These are phyloP conservation scores for Leishmania major DNA, from an alignment of 208 protist genomes.

Conservation along the genomic window DNA sequence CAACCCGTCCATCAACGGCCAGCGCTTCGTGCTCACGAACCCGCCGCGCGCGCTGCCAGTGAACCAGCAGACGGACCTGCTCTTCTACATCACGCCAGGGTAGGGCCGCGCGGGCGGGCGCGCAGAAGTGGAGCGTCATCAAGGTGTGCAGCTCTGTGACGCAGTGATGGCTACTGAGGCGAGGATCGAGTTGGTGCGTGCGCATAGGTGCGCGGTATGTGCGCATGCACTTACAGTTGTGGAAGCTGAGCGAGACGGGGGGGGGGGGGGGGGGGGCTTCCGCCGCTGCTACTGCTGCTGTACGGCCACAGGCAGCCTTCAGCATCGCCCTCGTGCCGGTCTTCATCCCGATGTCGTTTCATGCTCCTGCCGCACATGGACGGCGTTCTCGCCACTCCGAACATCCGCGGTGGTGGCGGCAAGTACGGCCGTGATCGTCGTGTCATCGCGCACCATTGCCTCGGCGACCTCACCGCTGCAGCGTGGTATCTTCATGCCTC, in stretches of 20 bases:
- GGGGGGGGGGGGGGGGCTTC: too few relatives aligned
- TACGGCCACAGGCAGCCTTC: too few relatives aligned
- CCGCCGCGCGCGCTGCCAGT: slow-evolving; percentile 66
- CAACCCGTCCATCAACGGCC: slow-evolving; percentile 65
- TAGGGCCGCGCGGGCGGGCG: neutral
- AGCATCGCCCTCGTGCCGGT: too few relatives aligned
- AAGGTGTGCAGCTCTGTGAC: neutral
- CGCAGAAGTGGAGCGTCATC: neutral
- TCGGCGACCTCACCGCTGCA: too few relatives aligned
- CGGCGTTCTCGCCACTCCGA: too few relatives aligned
- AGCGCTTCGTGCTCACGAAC: slow-evolving; percentile 85
- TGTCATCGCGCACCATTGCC: too few relatives aligned
- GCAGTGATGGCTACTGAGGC: neutral
- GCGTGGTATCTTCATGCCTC: too few relatives aligned
- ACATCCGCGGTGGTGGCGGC: too few relatives aligned
- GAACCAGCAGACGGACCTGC: slow-evolving; percentile 53
- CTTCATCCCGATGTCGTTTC: too few relatives aligned
- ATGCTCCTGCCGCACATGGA: too few relatives aligned
- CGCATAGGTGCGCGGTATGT: neutral
- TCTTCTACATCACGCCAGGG: slow-evolving; percentile 74
- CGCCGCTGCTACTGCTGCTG: neutral
- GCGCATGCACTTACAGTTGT: neutral
- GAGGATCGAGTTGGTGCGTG: neutral
- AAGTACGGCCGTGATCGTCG: too few relatives aligned
- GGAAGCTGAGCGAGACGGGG: neutral